Percentiles rank a stretch among this genome's conserved stretches.
These are phyloP conservation scores for Boletus calvinii DNA, from an alignment of 1,284 basidiomycete genomes.

Conservation along the genomic window DNA sequence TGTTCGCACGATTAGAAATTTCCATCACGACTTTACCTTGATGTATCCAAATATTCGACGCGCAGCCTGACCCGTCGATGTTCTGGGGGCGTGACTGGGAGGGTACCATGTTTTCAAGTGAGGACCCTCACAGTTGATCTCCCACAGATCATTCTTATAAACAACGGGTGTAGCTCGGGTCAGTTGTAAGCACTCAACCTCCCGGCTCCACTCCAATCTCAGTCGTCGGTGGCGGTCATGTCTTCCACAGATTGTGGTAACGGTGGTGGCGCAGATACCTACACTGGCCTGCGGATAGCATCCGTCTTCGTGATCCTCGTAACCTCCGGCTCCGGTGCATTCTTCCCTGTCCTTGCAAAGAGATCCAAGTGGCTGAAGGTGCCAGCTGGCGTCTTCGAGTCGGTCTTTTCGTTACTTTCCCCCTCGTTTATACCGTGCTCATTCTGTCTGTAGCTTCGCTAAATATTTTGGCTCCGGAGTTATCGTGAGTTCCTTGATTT, in stretches of 20 bases:
- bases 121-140: constrained; percentile 31
- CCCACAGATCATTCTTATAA: constrained; percentile 18
- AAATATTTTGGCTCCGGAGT: constrained; percentile 97
- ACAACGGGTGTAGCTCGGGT: not conserved
- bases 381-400: constrained; percentile 74
- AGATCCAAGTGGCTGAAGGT: constrained; percentile 58
- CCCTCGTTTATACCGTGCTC: not conserved
- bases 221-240: constrained; percentile 15
- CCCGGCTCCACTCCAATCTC: not conserved
- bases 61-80: not conserved
- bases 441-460: constrained; percentile 60
- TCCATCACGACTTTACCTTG: not conserved
- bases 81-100: constrained; percentile 21
- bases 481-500: constrained; percentile 54
- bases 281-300: constrained; percentile 64
- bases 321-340: constrained; percentile 66
- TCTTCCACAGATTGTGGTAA: constrained; percentile 30
- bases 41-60: not conserved
- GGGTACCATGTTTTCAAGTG: constrained; percentile 19
- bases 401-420: constrained; percentile 29
- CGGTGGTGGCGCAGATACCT: constrained; percentile 40
- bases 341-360: constrained; percentile 80
- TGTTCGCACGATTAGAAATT: not conserved
- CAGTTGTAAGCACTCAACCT: not conserved
- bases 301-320: constrained; percentile 87